These are phyloP conservation scores for Cytospora leucostoma DNA, from an alignment of 2,329 filamentous ascomycete species.

Conservation along the genomic window DNA sequence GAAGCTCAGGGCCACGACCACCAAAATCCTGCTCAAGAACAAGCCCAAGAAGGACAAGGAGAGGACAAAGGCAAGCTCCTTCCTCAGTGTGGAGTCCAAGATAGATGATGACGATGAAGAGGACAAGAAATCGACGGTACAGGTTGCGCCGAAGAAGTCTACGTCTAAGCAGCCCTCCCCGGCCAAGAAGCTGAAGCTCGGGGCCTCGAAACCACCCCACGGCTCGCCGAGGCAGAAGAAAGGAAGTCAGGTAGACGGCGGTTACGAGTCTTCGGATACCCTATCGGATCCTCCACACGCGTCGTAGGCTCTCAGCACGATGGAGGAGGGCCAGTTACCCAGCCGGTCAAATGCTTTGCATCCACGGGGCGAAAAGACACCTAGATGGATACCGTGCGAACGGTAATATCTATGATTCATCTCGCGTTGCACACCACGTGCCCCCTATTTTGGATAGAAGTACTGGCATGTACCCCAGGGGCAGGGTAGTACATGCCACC, in stretches of 20 bases:
- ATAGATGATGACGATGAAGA: slow-evolving; percentile 41
- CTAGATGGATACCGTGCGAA: no score
- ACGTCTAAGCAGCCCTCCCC: slow-evolving; percentile 44
- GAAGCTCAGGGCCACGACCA: slow-evolving; percentile 51
- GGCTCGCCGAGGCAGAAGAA: slow-evolving; percentile 53
- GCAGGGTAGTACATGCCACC: not conserved
- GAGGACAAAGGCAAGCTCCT: slow-evolving; percentile 49
- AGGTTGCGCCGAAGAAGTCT: slow-evolving; percentile 47
- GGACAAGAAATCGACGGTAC: slow-evolving; percentile 41
- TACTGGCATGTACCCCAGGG: not conserved
- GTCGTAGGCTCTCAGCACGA: not conserved
- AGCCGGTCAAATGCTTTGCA: not conserved
- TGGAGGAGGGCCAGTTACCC: not conserved
- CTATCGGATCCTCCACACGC: slow-evolving; percentile 53
- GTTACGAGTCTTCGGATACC: slow-evolving; percentile 59
- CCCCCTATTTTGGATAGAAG: not conserved
- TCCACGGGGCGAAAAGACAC: not conserved
- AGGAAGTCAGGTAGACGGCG: slow-evolving; percentile 51
- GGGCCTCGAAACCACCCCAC: slow-evolving; percentile 47
- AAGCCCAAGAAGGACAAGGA: slow-evolving; percentile 58
- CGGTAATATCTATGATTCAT: no score
- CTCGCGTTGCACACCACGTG: no score
- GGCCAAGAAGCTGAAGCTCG: slow-evolving; percentile 48
- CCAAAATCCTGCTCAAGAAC: slow-evolving; percentile 58
- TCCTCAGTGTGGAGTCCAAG: slow-evolving; percentile 52